Conservation (phyloP, 2,329 filamentous ascomycete genomes). For the Aspergillaceae sp. region DNA sequence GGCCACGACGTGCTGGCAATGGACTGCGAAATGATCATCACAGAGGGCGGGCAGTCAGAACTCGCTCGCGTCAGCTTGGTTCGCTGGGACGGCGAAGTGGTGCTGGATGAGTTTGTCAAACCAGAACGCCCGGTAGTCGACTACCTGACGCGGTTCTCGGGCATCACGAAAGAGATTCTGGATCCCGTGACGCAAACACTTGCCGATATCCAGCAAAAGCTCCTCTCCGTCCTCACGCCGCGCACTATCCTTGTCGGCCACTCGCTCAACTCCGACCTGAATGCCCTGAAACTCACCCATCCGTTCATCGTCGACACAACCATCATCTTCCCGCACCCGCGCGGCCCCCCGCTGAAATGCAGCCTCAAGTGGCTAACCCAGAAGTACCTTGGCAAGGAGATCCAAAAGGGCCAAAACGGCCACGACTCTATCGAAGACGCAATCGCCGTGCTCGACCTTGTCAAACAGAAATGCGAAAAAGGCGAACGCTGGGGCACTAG, state of each 20-base stretch:
- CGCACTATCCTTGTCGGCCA: constrained; percentile 40
- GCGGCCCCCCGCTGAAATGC: constrained; percentile 80
- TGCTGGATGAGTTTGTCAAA: constrained; percentile 88
- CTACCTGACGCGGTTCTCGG: constrained; percentile 85
- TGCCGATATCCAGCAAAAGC: constrained; percentile 67
- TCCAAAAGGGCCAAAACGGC: constrained; percentile 71
- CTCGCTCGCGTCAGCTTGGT: constrained; percentile 84
- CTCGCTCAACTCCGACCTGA: constrained; percentile 50
- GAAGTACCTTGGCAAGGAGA: constrained; percentile 77
- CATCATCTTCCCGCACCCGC: constrained; percentile 80
- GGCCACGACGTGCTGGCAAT: constrained; percentile 72
- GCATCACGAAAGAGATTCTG: constrained; percentile 82
- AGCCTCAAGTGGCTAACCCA: constrained; percentile 82
- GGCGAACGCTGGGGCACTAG: constrained; percentile 76
- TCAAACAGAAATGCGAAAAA: constrained; percentile 93
- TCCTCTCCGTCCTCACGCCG: constrained; percentile 58
- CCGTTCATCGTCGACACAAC: constrained; percentile 91
- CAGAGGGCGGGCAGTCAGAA: constrained; percentile 67
- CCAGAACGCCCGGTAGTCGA: constrained; percentile 80
- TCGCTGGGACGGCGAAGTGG: constrained; percentile 70
- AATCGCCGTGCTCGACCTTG: constrained; percentile 78
- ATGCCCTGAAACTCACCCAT: constrained; percentile 75
- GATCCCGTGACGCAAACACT: constrained; percentile 75
- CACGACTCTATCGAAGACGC: constrained; percentile 94
- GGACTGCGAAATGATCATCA: constrained; percentile 97